These are phyloP conservation scores for Cucurbita ficifolia DNA, from an alignment of 306 rosid genomes.

Conservation along the genomic window DNA sequence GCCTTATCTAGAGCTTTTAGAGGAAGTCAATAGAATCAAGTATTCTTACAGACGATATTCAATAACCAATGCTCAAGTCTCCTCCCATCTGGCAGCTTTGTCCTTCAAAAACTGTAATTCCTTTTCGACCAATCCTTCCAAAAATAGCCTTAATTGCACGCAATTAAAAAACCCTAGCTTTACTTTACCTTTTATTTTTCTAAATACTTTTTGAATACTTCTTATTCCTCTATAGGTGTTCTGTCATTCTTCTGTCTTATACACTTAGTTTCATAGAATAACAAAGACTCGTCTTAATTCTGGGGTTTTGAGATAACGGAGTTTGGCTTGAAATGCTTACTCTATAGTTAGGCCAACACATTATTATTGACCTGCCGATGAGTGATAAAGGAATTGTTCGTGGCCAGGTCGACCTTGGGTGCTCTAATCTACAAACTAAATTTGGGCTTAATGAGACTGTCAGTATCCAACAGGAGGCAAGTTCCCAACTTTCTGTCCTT, in stretches of 20 bases:
- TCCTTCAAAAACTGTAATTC: too few species aligned
- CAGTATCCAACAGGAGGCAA: slow-evolving; percentile 26
- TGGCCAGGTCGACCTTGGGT: slow-evolving; percentile 26
- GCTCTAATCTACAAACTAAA: slow-evolving; percentile 32
- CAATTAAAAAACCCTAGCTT: too few species aligned
- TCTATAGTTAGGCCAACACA: background rate
- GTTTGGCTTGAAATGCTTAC: background rate
- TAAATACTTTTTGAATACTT: background rate
- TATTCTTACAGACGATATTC: background rate
- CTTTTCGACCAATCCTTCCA: too few species aligned
- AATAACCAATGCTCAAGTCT: background rate
- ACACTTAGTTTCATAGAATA: background rate
- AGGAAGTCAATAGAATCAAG: background rate
- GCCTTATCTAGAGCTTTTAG: background rate
- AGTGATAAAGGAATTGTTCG: slow-evolving; percentile 2
- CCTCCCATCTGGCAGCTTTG: too few species aligned
- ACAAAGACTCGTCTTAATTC: background rate
- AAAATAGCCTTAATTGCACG: too few species aligned
- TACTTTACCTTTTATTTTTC: background rate
- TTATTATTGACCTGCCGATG: background rate
- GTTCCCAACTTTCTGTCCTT: slow-evolving; percentile 33
- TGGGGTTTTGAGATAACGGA: background rate
- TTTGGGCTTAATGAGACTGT: slow-evolving; percentile 28
- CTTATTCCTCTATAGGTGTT: background rate
- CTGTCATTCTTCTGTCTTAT: background rate